Percentiles rank a stretch among this genome's conserved stretches.
Conservation (phyloP, 805 yeast genomes). For the Kodamaea kaohsiungensis region DNA sequence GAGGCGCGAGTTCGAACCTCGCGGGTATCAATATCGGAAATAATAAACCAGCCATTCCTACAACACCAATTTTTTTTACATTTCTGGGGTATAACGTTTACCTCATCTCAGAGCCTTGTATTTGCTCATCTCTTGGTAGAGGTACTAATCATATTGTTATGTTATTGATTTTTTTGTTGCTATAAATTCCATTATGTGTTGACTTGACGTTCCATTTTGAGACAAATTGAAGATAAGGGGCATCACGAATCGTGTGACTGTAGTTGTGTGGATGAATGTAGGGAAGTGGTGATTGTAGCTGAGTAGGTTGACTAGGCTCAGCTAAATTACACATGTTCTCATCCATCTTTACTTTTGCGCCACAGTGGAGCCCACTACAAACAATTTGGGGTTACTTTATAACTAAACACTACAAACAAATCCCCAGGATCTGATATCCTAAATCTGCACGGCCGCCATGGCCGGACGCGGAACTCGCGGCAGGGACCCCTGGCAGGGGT, state of each 20-base stretch:
- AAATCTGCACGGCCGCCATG: not conserved
- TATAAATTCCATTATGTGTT: not conserved
- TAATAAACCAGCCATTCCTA: conserved; percentile 18
- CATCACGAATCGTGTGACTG: not conserved
- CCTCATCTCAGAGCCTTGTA: not conserved
- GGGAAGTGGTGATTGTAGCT: not conserved
- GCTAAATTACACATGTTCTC: not conserved
- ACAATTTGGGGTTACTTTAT: not conserved
- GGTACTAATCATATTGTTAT: not conserved
- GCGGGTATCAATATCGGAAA: conserved; percentile 20
- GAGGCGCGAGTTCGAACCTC: conserved; percentile 24
- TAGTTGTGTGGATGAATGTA: not conserved
- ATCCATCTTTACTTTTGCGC: not conserved
- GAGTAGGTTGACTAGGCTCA: not conserved
- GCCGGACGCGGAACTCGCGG: not conserved
- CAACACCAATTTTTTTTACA: conserved; percentile 13
- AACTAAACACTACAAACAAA: not conserved
- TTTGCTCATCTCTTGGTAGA: not conserved
- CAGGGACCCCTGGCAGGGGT: not conserved
- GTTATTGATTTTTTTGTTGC: not conserved
- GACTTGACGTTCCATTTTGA: not conserved
- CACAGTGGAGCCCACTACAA: not conserved
- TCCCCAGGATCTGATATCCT: not conserved
- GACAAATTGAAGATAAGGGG: not conserved
- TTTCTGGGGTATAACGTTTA: not conserved